phyloP scores from a whole-genome alignment of 768 basidiomycete genomes.

The Naematelia aurantialba region DNA sequence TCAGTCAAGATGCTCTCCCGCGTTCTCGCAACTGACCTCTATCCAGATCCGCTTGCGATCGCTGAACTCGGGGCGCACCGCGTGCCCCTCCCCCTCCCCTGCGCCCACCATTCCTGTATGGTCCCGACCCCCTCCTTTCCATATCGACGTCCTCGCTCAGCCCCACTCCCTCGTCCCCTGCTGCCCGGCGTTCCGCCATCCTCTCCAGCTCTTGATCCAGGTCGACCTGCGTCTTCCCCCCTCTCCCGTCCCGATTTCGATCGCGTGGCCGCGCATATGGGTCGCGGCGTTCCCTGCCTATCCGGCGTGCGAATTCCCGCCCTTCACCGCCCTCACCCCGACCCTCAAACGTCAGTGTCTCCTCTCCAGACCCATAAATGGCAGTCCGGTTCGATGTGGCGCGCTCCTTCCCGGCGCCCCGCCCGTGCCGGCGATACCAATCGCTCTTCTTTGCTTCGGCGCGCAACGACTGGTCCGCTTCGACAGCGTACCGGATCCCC shows the following conservation, averaged over 20 bases:
- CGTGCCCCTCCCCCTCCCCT: slow-evolving; percentile 11
- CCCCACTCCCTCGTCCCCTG: slow-evolving; percentile 66
- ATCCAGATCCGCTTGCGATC: slow-evolving; percentile 33
- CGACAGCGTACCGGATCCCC: slow-evolving; percentile 40
- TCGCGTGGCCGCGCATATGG: slow-evolving; percentile 74
- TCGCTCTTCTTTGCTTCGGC: slow-evolving; percentile 35
- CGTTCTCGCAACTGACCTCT: slow-evolving; percentile 26
- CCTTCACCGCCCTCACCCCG: slow-evolving; percentile 24
- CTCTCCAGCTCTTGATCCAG: slow-evolving; percentile 83
- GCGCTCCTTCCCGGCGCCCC: slow-evolving; percentile 41
- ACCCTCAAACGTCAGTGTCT: slow-evolving; percentile 15
- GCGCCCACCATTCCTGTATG: slow-evolving; percentile 6
- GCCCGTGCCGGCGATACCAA: slow-evolving; percentile 45
- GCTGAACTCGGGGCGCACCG: too few relatives aligned
- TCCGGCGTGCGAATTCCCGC: slow-evolving; percentile 28
- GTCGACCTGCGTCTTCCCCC: slow-evolving; percentile 78
- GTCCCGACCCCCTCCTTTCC: slow-evolving; percentile 6
- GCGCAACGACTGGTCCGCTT: slow-evolving; percentile 32
- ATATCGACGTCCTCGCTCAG: slow-evolving; percentile 6
- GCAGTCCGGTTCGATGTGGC: slow-evolving; percentile 7
- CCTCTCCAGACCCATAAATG: slow-evolving; percentile 10
- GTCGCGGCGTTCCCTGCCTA: slow-evolving; percentile 58
- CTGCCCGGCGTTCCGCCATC: slow-evolving; percentile 74
- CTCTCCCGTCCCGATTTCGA: slow-evolving; percentile 80
- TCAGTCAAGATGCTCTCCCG: neutral